Base-by-base conservation (phyloP, 1,284 basidiomycete species). In the Austroboletus novae-zelandiae region DNA sequence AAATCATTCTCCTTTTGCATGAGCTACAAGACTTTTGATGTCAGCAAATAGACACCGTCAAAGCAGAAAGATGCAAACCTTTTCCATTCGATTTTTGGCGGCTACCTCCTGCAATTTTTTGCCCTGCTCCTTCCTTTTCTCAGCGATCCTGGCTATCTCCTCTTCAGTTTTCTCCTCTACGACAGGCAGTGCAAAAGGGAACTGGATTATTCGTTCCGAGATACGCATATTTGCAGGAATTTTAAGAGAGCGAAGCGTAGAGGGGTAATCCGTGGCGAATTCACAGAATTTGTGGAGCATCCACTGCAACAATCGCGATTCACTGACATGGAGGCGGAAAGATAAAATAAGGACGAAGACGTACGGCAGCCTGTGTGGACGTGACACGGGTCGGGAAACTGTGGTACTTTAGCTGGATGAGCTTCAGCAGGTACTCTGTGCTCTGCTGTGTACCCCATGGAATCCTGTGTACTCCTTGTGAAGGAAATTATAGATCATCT, bases 401-500 rank as follows among this genome's bases (percentile, higher is more conserved):
- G 14, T 97, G 91, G 65, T 99, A 98, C 68, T 99, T 99, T 50
- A 99, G 80, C 67, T 98, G 95, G 34, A 63, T 65, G 36, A 68
- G 82, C 62, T 94, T 95, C 50, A 97, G 80, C 44, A 99, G 78
- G 60, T 97, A 89, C 43, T 99, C 96, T 0, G 91, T 83, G 0
- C 94, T 86, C 62, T 97, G 94, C 1, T 85, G 81, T 9, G 91
- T 86, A 31, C 97, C 96, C 91, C 94, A 99, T 2, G 91, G 89
- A 69, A 99, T 91, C 57, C 94, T 94, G 52, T 9, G 11, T 17
- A 14, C 14, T 17, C 39, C 4, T 3, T 1, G 18, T 40, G 23
- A 23, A 11, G 10, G 7, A 6, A 15, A 40, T 25, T 11, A 43
- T 11, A 14, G 9, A 5, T 5, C 8, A 23, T 27, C 25, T 3